A percentile compares a stretch with the other conserved stretches of the same genome.
These are phyloP conservation scores for Diplodia intermedia DNA, from an alignment of 2,329 filamentous ascomycete genomes.

Conservation along the genomic window DNA sequence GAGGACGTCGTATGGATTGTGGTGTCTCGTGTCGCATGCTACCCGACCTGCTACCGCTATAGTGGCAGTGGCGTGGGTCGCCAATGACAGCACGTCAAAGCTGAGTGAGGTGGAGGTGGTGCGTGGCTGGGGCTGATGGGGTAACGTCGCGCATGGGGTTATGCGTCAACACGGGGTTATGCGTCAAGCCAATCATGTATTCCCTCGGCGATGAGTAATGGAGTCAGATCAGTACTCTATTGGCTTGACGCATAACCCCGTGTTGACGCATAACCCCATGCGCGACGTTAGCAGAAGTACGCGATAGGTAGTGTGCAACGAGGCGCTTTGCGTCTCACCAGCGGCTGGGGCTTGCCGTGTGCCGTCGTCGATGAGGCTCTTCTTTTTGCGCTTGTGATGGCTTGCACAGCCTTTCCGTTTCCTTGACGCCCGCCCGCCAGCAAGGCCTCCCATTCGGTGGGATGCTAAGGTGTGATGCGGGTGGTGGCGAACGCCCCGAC, in stretches of 20 bases:
- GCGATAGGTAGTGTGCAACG: neutral
- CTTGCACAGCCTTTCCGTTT: conserved; percentile 7
- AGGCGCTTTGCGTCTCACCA: conserved; percentile 5
- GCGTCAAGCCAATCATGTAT: too few relatives aligned
- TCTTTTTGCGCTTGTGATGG: neutral
- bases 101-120: neutral
- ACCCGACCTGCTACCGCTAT: neutral
- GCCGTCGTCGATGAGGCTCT: conserved; percentile 14
- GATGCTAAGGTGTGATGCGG: neutral
- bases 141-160: too few relatives aligned
- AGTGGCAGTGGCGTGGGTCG: neutral
- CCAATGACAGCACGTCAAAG: neutral
- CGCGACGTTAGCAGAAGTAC: neutral
- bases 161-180: too few relatives aligned
- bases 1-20: neutral
- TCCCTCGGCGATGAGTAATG: too few relatives aligned
- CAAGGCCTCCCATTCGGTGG: neutral
- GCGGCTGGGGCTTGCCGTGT: conserved; percentile 4
- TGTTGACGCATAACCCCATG: too few relatives aligned
- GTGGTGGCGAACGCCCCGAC: conserved; percentile 8
- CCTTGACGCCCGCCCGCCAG: neutral
- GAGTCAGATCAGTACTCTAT: too few relatives aligned
- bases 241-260: too few relatives aligned
- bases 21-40: neutral
- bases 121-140: conserved; percentile 1